Conservation (phyloP, 2,329 filamentous ascomycete genomes). For the Pseudomassariella vexata region DNA sequence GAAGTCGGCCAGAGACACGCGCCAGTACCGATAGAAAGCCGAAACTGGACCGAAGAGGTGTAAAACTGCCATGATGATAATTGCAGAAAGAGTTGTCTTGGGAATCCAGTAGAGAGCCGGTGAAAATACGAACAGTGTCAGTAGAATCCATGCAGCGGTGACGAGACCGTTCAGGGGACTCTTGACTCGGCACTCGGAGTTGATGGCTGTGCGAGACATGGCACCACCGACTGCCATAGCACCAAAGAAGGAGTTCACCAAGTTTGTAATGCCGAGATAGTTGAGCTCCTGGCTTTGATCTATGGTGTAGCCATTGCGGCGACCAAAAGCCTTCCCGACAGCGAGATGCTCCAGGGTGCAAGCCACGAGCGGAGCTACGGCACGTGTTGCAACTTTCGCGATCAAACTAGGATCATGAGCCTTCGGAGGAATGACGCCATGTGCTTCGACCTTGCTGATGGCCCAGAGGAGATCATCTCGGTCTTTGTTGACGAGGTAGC, state of each 20-base stretch:
- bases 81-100: constrained; percentile 57
- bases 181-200: constrained; percentile 57
- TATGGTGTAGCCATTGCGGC: constrained; percentile 56
- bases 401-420: constrained; percentile 43
- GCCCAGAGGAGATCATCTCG: constrained; percentile 45
- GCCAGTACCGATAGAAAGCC: constrained; percentile 59
- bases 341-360: constrained; percentile 58
- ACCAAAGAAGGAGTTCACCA: constrained; percentile 60
- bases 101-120: constrained; percentile 63
- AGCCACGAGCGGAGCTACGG: constrained; percentile 57
- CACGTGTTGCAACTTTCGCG: constrained; percentile 44
- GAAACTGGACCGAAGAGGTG: constrained; percentile 53
- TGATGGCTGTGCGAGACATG: constrained; percentile 63
- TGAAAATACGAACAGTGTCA: constrained; percentile 56
- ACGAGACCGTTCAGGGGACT: constrained; percentile 56
- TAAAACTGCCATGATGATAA: constrained; percentile 61
- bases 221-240: constrained; percentile 59
- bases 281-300: constrained; percentile 62
- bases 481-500: constrained; percentile 55
- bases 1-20: constrained; percentile 59
- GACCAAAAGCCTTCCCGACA: constrained; percentile 57
- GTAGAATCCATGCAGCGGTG: constrained; percentile 54
- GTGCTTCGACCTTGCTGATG: constrained; percentile 50
- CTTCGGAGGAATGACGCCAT: constrained; percentile 45
- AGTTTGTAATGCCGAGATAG: constrained; percentile 56